These are phyloP conservation scores for Biscogniauxia sp. DNA, from an alignment of 2,329 filamentous ascomycete genomes.

Conservation along the genomic window DNA sequence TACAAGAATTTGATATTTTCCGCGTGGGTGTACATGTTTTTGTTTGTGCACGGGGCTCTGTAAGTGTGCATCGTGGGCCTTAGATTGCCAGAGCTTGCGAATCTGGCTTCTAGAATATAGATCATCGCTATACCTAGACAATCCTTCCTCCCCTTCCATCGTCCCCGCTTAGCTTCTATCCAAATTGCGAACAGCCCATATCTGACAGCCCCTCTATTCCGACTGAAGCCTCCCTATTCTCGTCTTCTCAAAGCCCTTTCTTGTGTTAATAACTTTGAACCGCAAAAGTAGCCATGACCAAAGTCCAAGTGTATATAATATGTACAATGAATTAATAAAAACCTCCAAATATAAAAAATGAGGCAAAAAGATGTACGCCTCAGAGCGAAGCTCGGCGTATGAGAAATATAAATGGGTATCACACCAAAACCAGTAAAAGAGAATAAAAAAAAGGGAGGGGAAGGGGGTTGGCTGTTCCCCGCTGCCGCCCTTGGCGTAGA, in stretches of 20 bases:
- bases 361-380: background rate
- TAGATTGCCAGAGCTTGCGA: too few species aligned
- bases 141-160: too few species aligned
- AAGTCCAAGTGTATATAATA: background rate
- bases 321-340: background rate
- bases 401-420: background rate
- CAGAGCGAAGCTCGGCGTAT: background rate
- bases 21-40: too few species aligned
- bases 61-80: too few species aligned
- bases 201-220: background rate
- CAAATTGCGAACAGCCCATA: too few species aligned
- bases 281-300: background rate
- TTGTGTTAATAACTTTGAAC: background rate
- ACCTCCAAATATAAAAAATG: background rate
- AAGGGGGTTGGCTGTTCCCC: too few species aligned
- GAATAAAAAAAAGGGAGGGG: background rate
- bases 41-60: too few species aligned
- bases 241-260: background rate
- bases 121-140: too few species aligned
- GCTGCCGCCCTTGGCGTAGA: background rate
- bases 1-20: too few species aligned
- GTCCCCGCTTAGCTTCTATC: too few species aligned
- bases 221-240: background rate
- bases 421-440: background rate
- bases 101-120: too few species aligned